A percentile compares a stretch with the other conserved stretches of the same genome.
phyloP scores from a whole-genome alignment of 163 green algal genomes.

The Chlamydomonas reinhardtii region DNA sequence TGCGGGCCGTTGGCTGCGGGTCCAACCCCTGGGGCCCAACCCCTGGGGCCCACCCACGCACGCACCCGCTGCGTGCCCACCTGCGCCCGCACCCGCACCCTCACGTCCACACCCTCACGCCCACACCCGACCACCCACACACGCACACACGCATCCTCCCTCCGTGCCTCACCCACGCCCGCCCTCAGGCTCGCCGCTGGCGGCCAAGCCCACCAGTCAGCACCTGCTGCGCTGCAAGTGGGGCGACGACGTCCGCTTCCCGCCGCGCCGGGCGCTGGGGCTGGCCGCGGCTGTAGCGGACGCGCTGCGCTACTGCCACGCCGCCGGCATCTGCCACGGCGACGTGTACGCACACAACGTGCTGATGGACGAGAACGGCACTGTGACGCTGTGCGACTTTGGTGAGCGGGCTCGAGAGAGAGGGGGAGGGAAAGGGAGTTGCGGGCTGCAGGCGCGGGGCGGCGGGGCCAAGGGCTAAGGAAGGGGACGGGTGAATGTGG shows the following conservation, averaged over 20 bases:
- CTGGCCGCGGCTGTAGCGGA: constrained; percentile 57
- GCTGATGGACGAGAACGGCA: constrained; percentile 58
- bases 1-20: too few species aligned
- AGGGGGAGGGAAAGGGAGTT: not conserved
- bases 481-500: too few species aligned
- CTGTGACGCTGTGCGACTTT: constrained; percentile 72
- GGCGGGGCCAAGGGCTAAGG: too few species aligned
- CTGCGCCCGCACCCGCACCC: too few species aligned
- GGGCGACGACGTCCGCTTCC: constrained; percentile 47
- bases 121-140: too few species aligned
- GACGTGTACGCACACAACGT: constrained; percentile 86
- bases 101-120: too few species aligned
- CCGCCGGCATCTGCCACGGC: constrained; percentile 66
- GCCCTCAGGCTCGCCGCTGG: constrained; percentile 59
- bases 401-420: constrained; percentile 29
- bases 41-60: too few species aligned
- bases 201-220: constrained; percentile 68
- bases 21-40: too few species aligned
- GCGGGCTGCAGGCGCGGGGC: not conserved
- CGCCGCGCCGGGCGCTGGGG: constrained; percentile 33
- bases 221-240: constrained; percentile 78
- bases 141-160: too few species aligned
- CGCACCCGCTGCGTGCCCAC: too few species aligned
- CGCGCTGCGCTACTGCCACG: constrained; percentile 72
- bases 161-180: not conserved